phyloP scores from a whole-genome alignment of 108 stramenopile genomes.

The Cylindrotheca closterium region DNA sequence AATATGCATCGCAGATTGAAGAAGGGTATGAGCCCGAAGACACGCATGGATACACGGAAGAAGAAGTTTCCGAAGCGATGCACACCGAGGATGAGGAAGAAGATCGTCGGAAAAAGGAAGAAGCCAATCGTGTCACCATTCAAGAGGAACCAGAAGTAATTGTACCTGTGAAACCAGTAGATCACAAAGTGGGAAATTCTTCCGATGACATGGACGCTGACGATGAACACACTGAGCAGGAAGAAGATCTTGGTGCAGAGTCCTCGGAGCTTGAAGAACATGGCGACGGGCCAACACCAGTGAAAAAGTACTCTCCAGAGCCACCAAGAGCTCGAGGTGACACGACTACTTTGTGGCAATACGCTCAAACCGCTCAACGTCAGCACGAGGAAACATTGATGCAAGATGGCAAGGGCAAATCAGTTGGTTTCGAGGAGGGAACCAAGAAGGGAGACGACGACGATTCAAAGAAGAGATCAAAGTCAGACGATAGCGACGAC shows the following conservation, averaged over 20 bases:
- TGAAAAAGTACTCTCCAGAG: background rate
- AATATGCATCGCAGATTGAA: constrained; percentile 27
- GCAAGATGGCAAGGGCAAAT: background rate
- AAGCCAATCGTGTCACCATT: background rate
- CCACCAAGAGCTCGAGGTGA: constrained; percentile 8
- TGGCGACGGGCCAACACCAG: no score
- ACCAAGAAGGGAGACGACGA: background rate
- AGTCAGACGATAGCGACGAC: background rate
- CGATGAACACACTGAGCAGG: constrained; percentile 45
- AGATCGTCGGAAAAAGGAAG: constrained; percentile 11
- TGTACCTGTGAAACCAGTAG: background rate
- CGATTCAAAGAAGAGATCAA: background rate
- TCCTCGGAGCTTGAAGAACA: constrained; percentile 42
- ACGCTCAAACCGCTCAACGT: constrained; percentile 32
- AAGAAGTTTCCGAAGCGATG: constrained; percentile 43
- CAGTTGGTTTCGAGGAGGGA: background rate
- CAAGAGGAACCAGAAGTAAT: background rate
- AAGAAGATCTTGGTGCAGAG: constrained; percentile 37
- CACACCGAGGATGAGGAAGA: constrained; percentile 46
- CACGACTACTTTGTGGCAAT: constrained; percentile 24
- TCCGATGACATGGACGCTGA: constrained; percentile 43
- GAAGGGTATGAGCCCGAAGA: constrained; percentile 44
- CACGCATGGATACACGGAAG: constrained; percentile 37
- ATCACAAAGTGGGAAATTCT: constrained; percentile 12
- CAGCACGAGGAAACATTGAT: background rate